These are phyloP conservation scores for Tritrichomonas musculus DNA, from an alignment of 208 protist species.

Conservation along the genomic window DNA sequence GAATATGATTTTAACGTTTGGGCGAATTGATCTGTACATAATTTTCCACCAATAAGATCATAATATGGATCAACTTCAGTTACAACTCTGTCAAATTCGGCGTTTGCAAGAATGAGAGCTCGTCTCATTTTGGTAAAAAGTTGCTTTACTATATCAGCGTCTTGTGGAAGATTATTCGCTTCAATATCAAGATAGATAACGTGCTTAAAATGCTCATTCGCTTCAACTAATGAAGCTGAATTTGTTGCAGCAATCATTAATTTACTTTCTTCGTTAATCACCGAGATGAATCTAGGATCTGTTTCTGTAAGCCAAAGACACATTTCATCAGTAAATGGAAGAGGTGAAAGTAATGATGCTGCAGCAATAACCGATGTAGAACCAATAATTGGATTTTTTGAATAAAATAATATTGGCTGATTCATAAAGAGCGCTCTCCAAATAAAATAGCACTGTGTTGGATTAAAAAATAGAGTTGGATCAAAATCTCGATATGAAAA, in stretches of 20 bases:
- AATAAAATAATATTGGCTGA: neutral
- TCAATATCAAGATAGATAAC: no score
- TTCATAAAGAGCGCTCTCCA: neutral
- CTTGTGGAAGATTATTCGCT: no score
- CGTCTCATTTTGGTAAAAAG: no score
- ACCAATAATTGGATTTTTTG: neutral
- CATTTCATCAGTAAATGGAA: neutral
- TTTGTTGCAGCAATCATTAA: neutral
- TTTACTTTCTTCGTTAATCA: neutral
- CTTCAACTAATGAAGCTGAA: neutral
- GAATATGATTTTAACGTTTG: no score
- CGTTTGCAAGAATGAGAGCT: conserved; percentile 65
- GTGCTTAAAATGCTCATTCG: neutral
- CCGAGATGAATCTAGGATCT: neutral
- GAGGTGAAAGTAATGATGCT: neutral
- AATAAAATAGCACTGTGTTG: neutral
- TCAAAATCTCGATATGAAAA: neutral
- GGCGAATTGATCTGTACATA: no score
- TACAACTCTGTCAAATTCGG: conserved; percentile 81
- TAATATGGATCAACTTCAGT: conserved; percentile 27
- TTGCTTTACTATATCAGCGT: no score
- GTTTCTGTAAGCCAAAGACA: neutral
- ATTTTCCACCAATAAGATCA: no score
- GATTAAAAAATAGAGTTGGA: neutral
- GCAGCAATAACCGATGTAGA: neutral